These are phyloP conservation scores for Botrytis aclada DNA, from an alignment of 2,329 filamentous ascomycete species.

Conservation along the genomic window DNA sequence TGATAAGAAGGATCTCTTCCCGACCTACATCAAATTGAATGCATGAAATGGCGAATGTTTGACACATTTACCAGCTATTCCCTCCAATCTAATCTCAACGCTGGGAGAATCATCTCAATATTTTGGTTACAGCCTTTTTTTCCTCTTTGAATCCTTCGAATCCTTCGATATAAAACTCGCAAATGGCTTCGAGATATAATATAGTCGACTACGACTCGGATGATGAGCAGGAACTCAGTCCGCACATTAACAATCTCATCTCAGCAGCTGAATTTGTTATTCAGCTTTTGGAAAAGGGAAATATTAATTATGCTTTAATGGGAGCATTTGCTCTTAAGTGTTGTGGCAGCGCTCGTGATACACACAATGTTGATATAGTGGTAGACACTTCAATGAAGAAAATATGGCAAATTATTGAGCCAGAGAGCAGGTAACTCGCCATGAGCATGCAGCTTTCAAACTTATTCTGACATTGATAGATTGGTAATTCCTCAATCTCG, in stretches of 20 bases:
- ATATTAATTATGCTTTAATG: conserved; percentile 13
- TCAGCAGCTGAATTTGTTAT: conserved; percentile 11
- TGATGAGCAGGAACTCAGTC: conserved; percentile 1
- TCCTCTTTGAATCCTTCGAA: neutral
- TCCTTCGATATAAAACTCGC: neutral
- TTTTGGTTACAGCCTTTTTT: neutral
- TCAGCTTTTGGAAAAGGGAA: neutral
- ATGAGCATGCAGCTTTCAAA: neutral
- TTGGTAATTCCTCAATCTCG: conserved; percentile 10
- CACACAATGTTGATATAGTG: conserved; percentile 11
- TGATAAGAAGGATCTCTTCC: neutral
- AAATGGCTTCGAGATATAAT: conserved; percentile 14
- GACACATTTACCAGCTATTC: conserved; percentile 1
- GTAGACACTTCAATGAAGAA: conserved; percentile 9
- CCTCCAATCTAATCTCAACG: neutral
- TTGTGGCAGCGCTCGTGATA: conserved; percentile 3
- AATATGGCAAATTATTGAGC: conserved; percentile 15
- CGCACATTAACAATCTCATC: neutral
- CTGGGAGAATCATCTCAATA: neutral
- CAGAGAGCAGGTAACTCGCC: neutral
- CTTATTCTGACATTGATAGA: neutral
- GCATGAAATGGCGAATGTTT: neutral
- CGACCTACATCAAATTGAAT: neutral
- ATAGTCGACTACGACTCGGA: conserved; percentile 12
- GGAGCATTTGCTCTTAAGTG: conserved; percentile 14